Base-by-base conservation (phyloP, 176 grass and related monocot species). In the Miscanthus lutarioriparius region DNA sequence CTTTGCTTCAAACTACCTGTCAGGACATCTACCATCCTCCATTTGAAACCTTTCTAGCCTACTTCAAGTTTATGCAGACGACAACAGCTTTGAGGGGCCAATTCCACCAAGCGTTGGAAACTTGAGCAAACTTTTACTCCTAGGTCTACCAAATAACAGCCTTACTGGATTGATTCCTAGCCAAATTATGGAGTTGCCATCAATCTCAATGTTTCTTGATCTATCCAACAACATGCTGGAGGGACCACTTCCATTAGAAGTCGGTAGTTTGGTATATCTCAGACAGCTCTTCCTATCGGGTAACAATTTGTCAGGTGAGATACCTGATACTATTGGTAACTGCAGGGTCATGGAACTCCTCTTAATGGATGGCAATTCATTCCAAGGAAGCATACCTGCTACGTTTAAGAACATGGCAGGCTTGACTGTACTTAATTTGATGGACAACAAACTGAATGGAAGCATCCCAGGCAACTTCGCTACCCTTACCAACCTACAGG, bases 371-470 rank as follows among this genome's bases (percentile, higher is more conserved):
- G 62, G 16, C 0, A 91, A 88, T 44, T 58, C 54, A 15, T 76
- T 91, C 51, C 62, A 77, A 47, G 85, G 85, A 59, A 54, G 32
- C 67, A 86, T 86, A 81, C 90, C 90, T 78, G 4, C 2, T 3
- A 68, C 32, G 4, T 49, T 91, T 10, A 67, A 10, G 20, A 82
- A 82, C 20, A 69, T 88, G 58, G 64, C 38, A 14, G 82, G 74
- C 0, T 74, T 88, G 11, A 33, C 41, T 19, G 8, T 9, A 47
- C 53, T 91, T 61, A 83, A 91, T 37, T 65, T 85, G 8, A 83
- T 66, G 0, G 13, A 10, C 20, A 90, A 90, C n/a, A 77, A 70
- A 41, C 73, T 86, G 8, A 81, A 56, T 19, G 74, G 74, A 22
- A 3, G 49, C 26, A 83, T 90, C 28, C 88, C 84, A 45, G 2